Percentiles rank a stretch among this genome's conserved stretches.
These are phyloP conservation scores for Jackrogersella minutella DNA, from an alignment of 495 filamentous ascomycete species.

Conservation along the genomic window DNA sequence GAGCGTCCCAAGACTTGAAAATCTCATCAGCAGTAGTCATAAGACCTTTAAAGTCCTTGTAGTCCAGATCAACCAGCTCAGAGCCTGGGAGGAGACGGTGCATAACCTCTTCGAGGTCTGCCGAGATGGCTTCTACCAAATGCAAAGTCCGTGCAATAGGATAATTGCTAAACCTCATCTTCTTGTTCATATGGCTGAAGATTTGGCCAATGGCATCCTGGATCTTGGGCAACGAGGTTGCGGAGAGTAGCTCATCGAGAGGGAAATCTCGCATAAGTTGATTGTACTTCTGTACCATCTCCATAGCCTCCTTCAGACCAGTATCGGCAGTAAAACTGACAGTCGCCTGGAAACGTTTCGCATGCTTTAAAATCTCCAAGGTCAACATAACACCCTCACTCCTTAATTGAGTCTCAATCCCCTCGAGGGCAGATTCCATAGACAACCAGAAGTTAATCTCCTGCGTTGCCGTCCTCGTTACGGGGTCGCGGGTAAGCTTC, in stretches of 20 bases:
- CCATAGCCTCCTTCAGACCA: slow-evolving; percentile 90
- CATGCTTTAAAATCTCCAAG: slow-evolving; percentile 90
- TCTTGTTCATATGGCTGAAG: slow-evolving; percentile 94
- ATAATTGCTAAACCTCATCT: slow-evolving; percentile 92
- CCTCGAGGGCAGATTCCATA: slow-evolving; percentile 90
- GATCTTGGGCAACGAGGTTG: slow-evolving; percentile 88
- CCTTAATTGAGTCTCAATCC: slow-evolving; percentile 84
- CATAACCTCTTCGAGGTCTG: slow-evolving; percentile 84
- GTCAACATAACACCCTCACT: slow-evolving; percentile 91
- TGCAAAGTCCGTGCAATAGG: slow-evolving; percentile 90
- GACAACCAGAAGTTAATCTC: slow-evolving; percentile 99
- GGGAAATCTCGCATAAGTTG: slow-evolving; percentile 98
- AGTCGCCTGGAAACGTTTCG: slow-evolving; percentile 95
- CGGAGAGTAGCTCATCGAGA: slow-evolving; percentile 90
- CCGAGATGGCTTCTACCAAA: slow-evolving; percentile 97
- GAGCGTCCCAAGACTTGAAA: slow-evolving; percentile 92
- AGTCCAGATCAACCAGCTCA: slow-evolving; percentile 89
- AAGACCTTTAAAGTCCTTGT: slow-evolving; percentile 83
- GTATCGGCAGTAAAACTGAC: slow-evolving; percentile 96
- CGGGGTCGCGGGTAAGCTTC: slow-evolving; percentile 87
- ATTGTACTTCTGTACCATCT: slow-evolving; percentile 97
- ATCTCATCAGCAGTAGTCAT: slow-evolving; percentile 85
- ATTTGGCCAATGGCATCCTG: slow-evolving; percentile 86
- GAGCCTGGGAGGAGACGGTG: slow-evolving; percentile 85
- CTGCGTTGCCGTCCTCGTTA: slow-evolving; percentile 88